Percentiles rank a stretch among this genome's conserved stretches.
These are phyloP conservation scores for Sparassis latifolia DNA, from an alignment of 1,284 basidiomycete genomes.

Conservation along the genomic window DNA sequence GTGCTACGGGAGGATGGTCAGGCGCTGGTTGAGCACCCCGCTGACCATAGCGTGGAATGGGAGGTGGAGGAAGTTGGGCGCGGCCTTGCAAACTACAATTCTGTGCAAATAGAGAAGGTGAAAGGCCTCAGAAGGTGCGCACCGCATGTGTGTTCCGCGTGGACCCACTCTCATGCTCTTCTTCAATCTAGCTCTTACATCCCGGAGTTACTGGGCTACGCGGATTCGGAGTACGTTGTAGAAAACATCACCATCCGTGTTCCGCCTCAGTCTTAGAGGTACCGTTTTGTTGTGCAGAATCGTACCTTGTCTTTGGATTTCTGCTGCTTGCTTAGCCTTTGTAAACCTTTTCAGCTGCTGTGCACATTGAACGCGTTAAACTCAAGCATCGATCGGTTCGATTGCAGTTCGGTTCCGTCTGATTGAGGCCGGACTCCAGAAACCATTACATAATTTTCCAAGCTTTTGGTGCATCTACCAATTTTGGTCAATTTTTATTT, in stretches of 20 bases:
- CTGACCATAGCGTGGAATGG: constrained; percentile 45
- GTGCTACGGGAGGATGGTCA: constrained; percentile 26
- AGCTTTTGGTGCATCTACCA: too few species aligned
- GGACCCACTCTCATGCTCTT: background rate
- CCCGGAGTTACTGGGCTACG: constrained; percentile 80
- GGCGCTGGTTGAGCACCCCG: constrained; percentile 21
- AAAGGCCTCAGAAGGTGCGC: constrained; percentile 84
- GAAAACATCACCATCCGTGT: constrained; percentile 80
- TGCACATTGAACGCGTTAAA: too few species aligned
- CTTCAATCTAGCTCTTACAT: constrained; percentile 64
- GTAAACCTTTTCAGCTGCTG: too few species aligned
- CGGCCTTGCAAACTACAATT: constrained; percentile 95
- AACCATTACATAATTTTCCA: too few species aligned
- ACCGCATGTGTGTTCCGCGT: background rate
- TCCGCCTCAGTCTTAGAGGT: constrained; percentile 19
- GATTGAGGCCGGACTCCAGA: too few species aligned
- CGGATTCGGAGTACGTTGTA: constrained; percentile 94
- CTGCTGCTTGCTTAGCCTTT: background rate
- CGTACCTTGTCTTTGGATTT: background rate
- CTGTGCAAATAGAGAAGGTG: constrained; percentile 82
- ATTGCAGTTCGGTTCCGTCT: too few species aligned
- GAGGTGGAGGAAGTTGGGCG: constrained; percentile 89
- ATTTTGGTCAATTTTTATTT: too few species aligned
- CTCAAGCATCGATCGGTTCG: too few species aligned
- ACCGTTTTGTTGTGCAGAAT: background rate